A percentile compares a stretch with the other conserved stretches of the same genome.
Conservation (phyloP, 176 grass and related monocot species). For the Lolium rigidum region DNA sequence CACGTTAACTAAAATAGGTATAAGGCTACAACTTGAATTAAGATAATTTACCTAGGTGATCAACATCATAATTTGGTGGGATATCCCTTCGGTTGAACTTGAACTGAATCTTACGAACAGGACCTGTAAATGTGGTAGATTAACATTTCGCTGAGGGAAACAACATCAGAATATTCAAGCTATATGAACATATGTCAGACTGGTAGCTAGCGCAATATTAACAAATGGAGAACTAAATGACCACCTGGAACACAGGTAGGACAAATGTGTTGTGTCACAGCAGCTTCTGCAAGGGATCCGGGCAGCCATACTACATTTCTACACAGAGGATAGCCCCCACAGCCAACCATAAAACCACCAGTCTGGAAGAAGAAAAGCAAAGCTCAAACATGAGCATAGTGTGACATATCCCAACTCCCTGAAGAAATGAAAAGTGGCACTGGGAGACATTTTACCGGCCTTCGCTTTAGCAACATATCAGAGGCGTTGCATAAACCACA, state of each 20-base stretch:
- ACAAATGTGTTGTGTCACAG: slow-evolving; percentile 78
- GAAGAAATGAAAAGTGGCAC: slow-evolving; percentile 30
- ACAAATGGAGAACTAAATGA: slow-evolving; percentile 35
- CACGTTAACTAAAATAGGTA: slow-evolving; percentile 13
- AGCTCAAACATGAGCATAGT: slow-evolving; percentile 17
- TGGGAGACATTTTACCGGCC: slow-evolving; percentile 54
- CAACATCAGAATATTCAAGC: slow-evolving; percentile 22
- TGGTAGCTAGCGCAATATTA: slow-evolving; percentile 22
- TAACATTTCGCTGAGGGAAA: slow-evolving; percentile 15
- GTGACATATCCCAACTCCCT: neutral
- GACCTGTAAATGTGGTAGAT: slow-evolving; percentile 54
- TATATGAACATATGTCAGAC: slow-evolving; percentile 15
- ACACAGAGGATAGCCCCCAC: slow-evolving; percentile 63
- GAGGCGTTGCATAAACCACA: slow-evolving; percentile 76
- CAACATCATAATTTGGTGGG: slow-evolving; percentile 86
- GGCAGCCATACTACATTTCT: slow-evolving; percentile 96
- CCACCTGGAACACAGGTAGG: slow-evolving; percentile 80
- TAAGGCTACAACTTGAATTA: slow-evolving; percentile 10
- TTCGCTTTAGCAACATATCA: slow-evolving; percentile 81
- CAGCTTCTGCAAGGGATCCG: slow-evolving; percentile 78
- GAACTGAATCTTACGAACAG: slow-evolving; percentile 81
- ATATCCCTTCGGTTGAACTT: slow-evolving; percentile 88
- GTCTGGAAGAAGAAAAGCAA: slow-evolving; percentile 19
- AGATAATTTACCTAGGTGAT: slow-evolving; percentile 77
- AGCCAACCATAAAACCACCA: slow-evolving; percentile 38